Evolutionary conservation across 495 filamentous ascomycete species (phyloP), one percentile per base, ranked within the genome.

Genomic region (Aspergillus egyptiacus): DNA sequence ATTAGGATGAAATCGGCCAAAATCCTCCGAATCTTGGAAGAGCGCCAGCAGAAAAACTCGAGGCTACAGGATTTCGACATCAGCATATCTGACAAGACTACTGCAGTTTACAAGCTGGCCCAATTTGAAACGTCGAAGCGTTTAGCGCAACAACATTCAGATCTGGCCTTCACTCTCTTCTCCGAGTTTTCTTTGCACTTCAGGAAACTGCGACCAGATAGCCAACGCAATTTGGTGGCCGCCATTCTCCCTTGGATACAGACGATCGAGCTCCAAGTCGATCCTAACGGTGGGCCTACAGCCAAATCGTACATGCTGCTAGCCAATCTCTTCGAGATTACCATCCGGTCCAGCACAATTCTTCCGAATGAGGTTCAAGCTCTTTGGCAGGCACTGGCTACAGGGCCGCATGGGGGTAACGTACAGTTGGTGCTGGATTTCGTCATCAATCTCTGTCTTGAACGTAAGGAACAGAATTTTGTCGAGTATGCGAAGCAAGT

Each of bases 401-500:
- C 91, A 4, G 94, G 91, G 2, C 91, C 89, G 0, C 84, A 95
- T 68, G 85, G 81, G 4, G 93, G 91, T n/a, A 98, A 98, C 61
- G 93, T 97, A 22, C 85, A 93, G 52, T 76, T 97, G 14, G 85
- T 96, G 8, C 77, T 98, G 4, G 87, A 98, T 61, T 98, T 97
- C 60, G 91, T 97, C 63, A 96, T 97, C 63, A 82, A 77, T 19
- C 78, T 96, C 5, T 97, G 93, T 54, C 65, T 97, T 25, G 94
- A 98, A 51, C 82, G 89, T 37, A 81, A 91, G 43, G 93, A 98
- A 56, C 94, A 97, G 53, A 96, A 95, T 53, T 96, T 96, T 68
- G 90, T 98, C 35, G 88, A 95, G 52, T 96, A 88, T 61, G 89
- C 93, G 2, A 97, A 97, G 69, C 93, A 98, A 66, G 87, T 98